Evolutionary conservation across 192 early-diverging fungal genomes (phyloP), one percentile per base, ranked within the genome.

Genomic region (Pilobolus umbonatus): DNA sequence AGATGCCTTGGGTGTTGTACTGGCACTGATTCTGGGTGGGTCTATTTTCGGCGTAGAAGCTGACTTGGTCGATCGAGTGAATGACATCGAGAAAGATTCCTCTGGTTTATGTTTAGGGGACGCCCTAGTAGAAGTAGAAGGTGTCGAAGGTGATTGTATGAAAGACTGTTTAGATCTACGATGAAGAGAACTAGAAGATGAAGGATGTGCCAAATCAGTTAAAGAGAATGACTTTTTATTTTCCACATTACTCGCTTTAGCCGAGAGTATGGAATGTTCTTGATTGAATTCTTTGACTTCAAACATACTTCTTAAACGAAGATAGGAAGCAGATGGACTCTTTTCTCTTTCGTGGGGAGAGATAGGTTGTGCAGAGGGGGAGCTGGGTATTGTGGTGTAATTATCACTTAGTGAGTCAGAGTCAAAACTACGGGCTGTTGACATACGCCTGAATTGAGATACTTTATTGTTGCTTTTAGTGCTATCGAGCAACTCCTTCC

Each of bases 21-120:
- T 57, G 26, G 55, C n/a, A 46, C 55, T 57, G 10, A 45, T 42
- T 7, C 55, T 42, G 3, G 55, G 55, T 22, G 39, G 32, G 12
- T 57, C 55, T 19, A 57, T 57, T 17, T 57, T 57, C 19, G 55
- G 55, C 10, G 55, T 57, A 12, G 55, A 39, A 45, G 43, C 45
- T 15, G 55, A 19, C 22, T 45, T 12, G 6, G 55, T 45, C 10
- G 55, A 57, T 14, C 55, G 26, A 29, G 55, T 57, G 6, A 17
- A 11, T 4, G 39, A 22, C 8, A 57, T 26, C 2, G 28, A 39
- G 3, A 43, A 15, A 31, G 26, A 5, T 0, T 26, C 15, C 10
- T 43, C 19, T 30, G 43, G 43, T 34, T 45, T 34, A 1, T 55
- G 32, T 36, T 55, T 55, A 14, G 31, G 32, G n/a, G n/a, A n/a